Evolutionary conservation across 2,329 filamentous ascomycete species (phyloP), one percentile per base, ranked within the genome.

Genomic region (Verticillium dahliae): DNA sequence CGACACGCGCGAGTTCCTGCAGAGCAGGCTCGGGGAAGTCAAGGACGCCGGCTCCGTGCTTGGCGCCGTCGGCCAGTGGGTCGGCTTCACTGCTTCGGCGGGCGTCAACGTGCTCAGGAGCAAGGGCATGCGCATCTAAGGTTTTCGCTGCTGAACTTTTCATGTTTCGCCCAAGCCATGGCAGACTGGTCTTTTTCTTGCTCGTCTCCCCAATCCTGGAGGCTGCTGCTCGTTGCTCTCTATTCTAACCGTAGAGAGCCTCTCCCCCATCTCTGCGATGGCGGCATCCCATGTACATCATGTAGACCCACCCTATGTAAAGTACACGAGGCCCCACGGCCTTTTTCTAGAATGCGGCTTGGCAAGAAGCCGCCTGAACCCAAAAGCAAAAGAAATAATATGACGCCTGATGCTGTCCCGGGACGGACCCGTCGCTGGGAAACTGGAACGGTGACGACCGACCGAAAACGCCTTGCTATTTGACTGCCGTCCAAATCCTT

Each of bases 71-170:
- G 83, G 86, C 55, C 83, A 92, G 71, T 98, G 91, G 88, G 75
- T 89, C n/a, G 87, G 89, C 6, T 97, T 96, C 74, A 91, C 91
- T 57, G 87, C 87, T 3, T 85, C 85, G 60, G 90, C 90, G 6
- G 83, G 88, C 15, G 75, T 97, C 61, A 97, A 97, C 70, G 82
- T 96, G 59, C 77, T 96, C 67, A 85, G 93, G 76, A 97, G 92
- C 74, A 96, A 93, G 78, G 94, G 94, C 0, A 79, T 92, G 66
- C 88, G 89, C 71, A 86, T 98, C 73, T 96, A 75, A 57, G 52
- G 14, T 15, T 15, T 13, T 38, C 9, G 27, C 27, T 27, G 27
- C 15, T 41, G 45, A 50, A 10, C 18, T 13, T 22, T 22, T 22
- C 18, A 11, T 50, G 39, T 4, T 18, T 22, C 18, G 45, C n/a